Base-by-base conservation (phyloP, 2,329 filamentous ascomycete species). In the Pochonia chlamydosporia region DNA sequence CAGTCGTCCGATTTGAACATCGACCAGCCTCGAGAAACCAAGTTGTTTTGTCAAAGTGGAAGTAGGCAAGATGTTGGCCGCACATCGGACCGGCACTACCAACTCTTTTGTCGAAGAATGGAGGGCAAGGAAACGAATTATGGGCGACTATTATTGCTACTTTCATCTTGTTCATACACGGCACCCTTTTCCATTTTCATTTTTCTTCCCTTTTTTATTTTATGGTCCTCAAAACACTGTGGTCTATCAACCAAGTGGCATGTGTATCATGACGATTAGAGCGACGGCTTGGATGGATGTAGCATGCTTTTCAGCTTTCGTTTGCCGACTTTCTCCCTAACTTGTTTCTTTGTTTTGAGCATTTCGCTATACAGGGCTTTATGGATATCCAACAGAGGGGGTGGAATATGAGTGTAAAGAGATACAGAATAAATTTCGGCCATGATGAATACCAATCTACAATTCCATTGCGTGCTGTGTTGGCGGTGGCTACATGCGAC, bases 381-480 rank as follows among this genome's bases (percentile, higher is more conserved):
- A 20, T 3, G 33, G 43, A 45, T 45, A 45, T 30, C 43, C 35
- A 45, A 33, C 35, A 39, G 9, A 11, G 35, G 23, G 35, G 24
- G 7, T 10, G 4, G 31, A 8, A 45, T 45, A 28, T 28, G n/a
- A 28, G 31, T 30, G 20, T 11, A 10, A 24, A 28, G 16, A 44
- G 21, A 37, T 26, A 5, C 10, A 14, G 6, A 21, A 23, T 43
- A 21, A 23, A 33, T 11, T 43, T 35, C 31, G n/a, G n/a, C n/a
- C 31, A 35, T 6, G 16, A 20, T 35, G 31, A 16, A 18, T 35
- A 8, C 31, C 5, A 14, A 18, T 35, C 5, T 16, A 16, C 31
- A 9, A 10, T 35, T 35, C 31, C 14, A 10, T 35, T 35, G 14
- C 11, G n/a, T 16, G 31, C n/a, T 18, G 31, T 16, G n/a, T 35